A percentile compares a stretch with the other conserved stretches of the same genome.
These are phyloP conservation scores for Colletotrichum sublineola DNA, from an alignment of 2,329 filamentous ascomycete genomes.

Conservation along the genomic window DNA sequence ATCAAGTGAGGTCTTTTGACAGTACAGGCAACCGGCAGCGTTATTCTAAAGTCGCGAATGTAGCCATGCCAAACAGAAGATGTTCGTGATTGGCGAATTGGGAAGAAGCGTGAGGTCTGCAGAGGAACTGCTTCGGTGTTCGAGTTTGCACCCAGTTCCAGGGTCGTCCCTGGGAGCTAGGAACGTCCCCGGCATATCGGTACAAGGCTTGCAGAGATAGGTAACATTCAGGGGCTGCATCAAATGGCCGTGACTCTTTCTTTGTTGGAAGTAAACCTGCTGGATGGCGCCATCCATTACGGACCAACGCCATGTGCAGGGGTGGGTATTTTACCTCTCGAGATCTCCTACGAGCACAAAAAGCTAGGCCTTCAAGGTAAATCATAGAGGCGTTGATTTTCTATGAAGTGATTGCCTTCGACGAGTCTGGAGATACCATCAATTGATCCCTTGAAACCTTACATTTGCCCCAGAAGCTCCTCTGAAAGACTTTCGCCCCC, in stretches of 20 bases:
- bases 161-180: slow-evolving; percentile 10
- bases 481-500: neutral
- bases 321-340: neutral
- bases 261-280: neutral
- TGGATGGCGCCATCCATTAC: neutral
- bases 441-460: neutral
- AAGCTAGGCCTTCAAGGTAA: neutral
- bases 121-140: slow-evolving; percentile 10
- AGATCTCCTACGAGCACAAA: neutral
- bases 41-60: neutral
- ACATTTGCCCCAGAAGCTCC: neutral
- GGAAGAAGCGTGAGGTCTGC: neutral
- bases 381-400: neutral
- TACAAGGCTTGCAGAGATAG: neutral
- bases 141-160: neutral
- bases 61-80: neutral
- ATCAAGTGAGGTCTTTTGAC: slow-evolving; percentile 27
- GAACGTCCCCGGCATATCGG: slow-evolving; percentile 5
- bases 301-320: neutral
- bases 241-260: slow-evolving; percentile 14
- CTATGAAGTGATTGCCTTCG: neutral
- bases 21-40: neutral
- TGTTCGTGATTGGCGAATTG: slow-evolving; percentile 19
- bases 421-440: neutral
- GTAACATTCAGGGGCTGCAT: slow-evolving; percentile 16